Evolutionary conservation across 345 rosid species (phyloP), one percentile per base, ranked within the genome.

Genomic region (Moricandia arvensis): DNA sequence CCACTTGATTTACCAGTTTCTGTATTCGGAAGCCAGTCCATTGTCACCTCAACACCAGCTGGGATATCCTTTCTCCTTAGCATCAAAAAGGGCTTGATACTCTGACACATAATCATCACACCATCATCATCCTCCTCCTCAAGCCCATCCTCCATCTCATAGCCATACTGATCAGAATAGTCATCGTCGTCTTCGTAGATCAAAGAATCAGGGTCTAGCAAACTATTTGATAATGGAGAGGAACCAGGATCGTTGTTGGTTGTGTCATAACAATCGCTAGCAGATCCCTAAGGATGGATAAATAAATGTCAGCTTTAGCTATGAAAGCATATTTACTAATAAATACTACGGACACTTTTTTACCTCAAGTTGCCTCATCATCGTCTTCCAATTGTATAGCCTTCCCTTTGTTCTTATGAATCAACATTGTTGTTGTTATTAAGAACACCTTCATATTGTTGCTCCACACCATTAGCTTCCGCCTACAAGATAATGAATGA

Each of bases 21-120:
- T 0, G 83, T 77, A 79, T 79, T 74, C 1, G 84, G 63, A 68
- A 88, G 83, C 88, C 86, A 85, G 47, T 96, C 93, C 72, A 93
- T 79, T 1, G 90, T 17, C 31, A 85, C 88, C 84, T 93, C 98
- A 75, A 93, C 96, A 33, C 87, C 93, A 70, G 96, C 68, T 64
- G 96, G 95, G 59, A 90, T 59, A 80, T 89, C 84, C 69, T n/a
- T 82, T 59, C 83, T 89, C 85, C 73, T 82, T 83, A 33, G 69
- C 66, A 81, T 94, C 95, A 30, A 90, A 89, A 74, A 86, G 84
- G 15, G 85, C 85, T 87, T 91, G 96, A 72, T 90, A 82, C 66
- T 63, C 49, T 60, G 77, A 83, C 35, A 58, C 62, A 73, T 84
- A 89, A 2, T 80, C 78, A 54, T 86, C 89, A 72, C 54, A 51